A percentile compares a stretch with the other conserved stretches of the same genome.
phyloP scores from a whole-genome alignment of 208 protist genomes.

The Vickermania ingenoplastis region DNA sequence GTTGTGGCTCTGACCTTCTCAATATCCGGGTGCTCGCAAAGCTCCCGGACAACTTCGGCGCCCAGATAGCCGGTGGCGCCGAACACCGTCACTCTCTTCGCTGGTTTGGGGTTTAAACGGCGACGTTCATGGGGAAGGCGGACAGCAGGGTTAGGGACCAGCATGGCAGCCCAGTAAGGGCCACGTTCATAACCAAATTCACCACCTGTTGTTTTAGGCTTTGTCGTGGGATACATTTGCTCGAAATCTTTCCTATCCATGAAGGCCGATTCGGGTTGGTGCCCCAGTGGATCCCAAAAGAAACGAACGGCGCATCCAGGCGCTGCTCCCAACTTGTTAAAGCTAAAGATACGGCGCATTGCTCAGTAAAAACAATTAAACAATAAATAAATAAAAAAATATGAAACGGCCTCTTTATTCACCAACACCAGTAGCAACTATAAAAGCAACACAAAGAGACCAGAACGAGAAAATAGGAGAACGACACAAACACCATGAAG shows the following conservation, averaged over 20 bases:
- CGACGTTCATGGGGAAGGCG: slow-evolving; percentile 81
- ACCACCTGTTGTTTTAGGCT: slow-evolving; percentile 82
- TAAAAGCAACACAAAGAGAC: no score
- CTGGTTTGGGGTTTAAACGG: slow-evolving; percentile 83
- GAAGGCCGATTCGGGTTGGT: slow-evolving; percentile 85
- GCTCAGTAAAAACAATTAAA: no score
- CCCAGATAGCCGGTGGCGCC: slow-evolving; percentile 85
- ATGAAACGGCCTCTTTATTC: no score
- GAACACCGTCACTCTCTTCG: slow-evolving; percentile 82
- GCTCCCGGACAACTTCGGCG: slow-evolving; percentile 79
- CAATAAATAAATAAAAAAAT: no score
- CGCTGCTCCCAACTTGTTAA: neutral
- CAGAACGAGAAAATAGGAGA: no score
- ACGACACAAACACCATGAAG: no score
- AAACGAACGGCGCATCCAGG: slow-evolving; percentile 17
- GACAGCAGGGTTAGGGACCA: slow-evolving; percentile 83
- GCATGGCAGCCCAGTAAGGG: slow-evolving; percentile 83
- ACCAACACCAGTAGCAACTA: no score
- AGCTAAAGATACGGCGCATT: neutral
- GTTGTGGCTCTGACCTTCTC: slow-evolving; percentile 82
- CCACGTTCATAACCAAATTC: slow-evolving; percentile 85
- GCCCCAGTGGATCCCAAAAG: slow-evolving; percentile 85
- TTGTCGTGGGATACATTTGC: slow-evolving; percentile 87
- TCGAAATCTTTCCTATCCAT: slow-evolving; percentile 83
- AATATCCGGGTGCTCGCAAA: slow-evolving; percentile 85